Evolutionary conservation across 1,284 basidiomycete genomes (phyloP), one percentile per base, ranked within the genome.

Genomic region (Testicularia cyperi): DNA sequence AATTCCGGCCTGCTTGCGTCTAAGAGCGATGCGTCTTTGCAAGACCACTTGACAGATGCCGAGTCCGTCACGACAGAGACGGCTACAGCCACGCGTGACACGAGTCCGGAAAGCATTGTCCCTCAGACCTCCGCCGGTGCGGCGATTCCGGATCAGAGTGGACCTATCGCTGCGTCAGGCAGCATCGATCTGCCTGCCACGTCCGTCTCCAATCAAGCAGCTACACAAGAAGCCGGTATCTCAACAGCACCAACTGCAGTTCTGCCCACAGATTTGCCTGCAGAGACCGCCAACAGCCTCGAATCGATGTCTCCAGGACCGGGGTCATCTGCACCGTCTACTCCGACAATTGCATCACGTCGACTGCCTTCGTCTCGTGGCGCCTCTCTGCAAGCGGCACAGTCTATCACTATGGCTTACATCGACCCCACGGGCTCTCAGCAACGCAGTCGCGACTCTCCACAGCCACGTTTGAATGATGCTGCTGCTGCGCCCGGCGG

Each of bases 351-450:
- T 8, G 22, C 39, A 15, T 23, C 45, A 22, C 55, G 55, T 32
- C 49, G 56, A 25, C 46, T 36, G 15, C 56, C 56, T 8, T 56
- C 47, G 16, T 43, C 40, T 21, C 24, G 58, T 25, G 47, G 52
- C 14, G 58, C 58, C 9, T 62, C 58, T 2, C 14, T 56, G 34
- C 53, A 44, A 38, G 58, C 58, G 19, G 43, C 58, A 15, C 47
- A 56, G 26, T 62, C 58, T 21, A 62, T 62, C 42, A 45, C 52
- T 1, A 55, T 37, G 18, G 44, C 47, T 1, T 62, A 56, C 18
- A 40, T 44, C n/a, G 44, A 51, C 31, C 47, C 57, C 2, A 12
- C 48, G 38, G 57, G 52, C 28, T 12, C 29, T 9, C 29, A 31
- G 16, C 10, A 31, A 18, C 29, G 7, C 15, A 31, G n/a, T n/a